Conservation (phyloP, 257 asterid genomes). For the Solanum rostratum region DNA sequence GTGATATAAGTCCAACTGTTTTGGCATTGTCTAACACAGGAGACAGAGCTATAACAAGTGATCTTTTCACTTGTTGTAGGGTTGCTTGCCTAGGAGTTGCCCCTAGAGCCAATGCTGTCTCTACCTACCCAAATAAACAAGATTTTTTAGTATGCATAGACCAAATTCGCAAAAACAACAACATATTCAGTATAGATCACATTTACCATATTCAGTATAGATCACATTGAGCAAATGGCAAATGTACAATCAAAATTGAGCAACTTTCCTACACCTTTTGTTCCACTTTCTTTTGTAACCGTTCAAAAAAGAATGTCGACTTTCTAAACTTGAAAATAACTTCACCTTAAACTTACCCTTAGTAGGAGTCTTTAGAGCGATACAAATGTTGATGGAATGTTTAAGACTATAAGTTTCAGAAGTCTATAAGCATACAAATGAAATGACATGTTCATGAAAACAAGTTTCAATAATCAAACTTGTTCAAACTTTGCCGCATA, state of each 20-base stretch:
- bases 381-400: not conserved
- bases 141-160: not conserved
- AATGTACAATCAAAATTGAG: not conserved
- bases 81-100: slow-evolving; percentile 96
- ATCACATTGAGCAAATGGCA: too few relatives aligned
- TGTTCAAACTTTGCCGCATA: not conserved
- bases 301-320: too few relatives aligned
- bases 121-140: slow-evolving; percentile 35
- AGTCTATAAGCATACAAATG: not conserved
- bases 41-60: slow-evolving; percentile 71
- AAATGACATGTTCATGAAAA: not conserved
- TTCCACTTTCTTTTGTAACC: too few relatives aligned
- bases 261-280: not conserved
- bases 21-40: slow-evolving; percentile 91
- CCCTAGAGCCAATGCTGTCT: slow-evolving; percentile 86
- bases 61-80: slow-evolving; percentile 69
- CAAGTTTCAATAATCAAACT: not conserved
- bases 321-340: not conserved
- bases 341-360: not conserved
- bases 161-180: not conserved
- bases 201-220: not conserved
- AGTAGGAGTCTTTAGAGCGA: not conserved
- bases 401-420: not conserved
- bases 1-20: slow-evolving; percentile 78
- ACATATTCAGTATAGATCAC: not conserved